A percentile compares a stretch with the other conserved stretches of the same genome.
Conservation (phyloP, 2,329 filamentous ascomycete genomes). For the Trichoderma sp. region DNA sequence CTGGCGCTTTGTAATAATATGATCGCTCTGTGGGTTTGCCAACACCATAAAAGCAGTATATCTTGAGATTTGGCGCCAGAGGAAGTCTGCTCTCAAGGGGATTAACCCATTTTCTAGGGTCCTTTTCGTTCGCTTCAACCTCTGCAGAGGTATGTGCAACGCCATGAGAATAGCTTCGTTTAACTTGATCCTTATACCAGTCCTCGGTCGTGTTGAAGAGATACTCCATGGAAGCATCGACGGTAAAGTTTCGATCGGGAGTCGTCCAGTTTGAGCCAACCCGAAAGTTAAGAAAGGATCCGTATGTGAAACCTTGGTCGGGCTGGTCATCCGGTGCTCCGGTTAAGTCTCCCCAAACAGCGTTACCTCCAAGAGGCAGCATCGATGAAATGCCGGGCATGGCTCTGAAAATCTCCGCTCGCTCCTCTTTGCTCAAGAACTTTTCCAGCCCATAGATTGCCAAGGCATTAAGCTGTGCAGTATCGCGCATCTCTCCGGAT, state of each 20-base stretch:
- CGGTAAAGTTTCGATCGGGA: slow-evolving; percentile 75
- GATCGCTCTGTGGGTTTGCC: slow-evolving; percentile 91
- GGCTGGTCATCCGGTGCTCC: slow-evolving; percentile 87
- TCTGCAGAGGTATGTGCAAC: slow-evolving; percentile 77
- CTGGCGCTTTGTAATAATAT: slow-evolving; percentile 81
- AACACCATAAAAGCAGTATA: slow-evolving; percentile 96
- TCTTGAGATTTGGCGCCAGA: slow-evolving; percentile 83
- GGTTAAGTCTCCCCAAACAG: slow-evolving; percentile 87
- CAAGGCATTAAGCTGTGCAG: slow-evolving; percentile 92
- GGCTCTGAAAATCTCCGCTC: slow-evolving; percentile 89
- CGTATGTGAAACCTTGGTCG: slow-evolving; percentile 72
- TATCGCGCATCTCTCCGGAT: slow-evolving; percentile 98
- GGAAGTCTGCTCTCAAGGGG: slow-evolving; percentile 87
- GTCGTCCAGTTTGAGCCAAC: slow-evolving; percentile 63
- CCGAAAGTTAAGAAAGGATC: slow-evolving; percentile 83
- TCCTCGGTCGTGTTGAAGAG: slow-evolving; percentile 75
- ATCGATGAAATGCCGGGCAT: slow-evolving; percentile 98
- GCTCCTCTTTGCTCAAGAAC: slow-evolving; percentile 86
- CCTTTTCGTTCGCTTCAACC: slow-evolving; percentile 79
- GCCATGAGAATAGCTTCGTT: slow-evolving; percentile 80
- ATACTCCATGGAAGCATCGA: slow-evolving; percentile 74
- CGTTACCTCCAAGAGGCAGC: slow-evolving; percentile 90
- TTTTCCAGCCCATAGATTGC: slow-evolving; percentile 97
- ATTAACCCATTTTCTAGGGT: slow-evolving; percentile 87
- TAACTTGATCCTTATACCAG: slow-evolving; percentile 80